phyloP scores from a whole-genome alignment of 768 basidiomycete species.

The Termitomyces sp. region DNA sequence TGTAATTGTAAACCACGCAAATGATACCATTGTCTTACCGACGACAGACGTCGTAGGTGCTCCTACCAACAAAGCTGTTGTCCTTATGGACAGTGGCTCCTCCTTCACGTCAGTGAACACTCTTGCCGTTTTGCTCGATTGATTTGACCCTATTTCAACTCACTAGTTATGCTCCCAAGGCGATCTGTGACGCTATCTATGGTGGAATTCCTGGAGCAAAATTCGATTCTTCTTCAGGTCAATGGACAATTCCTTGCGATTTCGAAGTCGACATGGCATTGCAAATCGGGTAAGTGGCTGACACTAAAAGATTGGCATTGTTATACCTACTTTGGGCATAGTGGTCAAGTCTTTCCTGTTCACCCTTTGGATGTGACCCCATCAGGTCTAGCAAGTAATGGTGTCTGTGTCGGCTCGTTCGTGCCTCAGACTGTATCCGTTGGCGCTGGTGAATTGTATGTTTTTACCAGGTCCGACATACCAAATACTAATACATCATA shows the following conservation, averaged over 20 bases:
- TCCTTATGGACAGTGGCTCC: constrained; percentile 75
- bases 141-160: constrained; percentile 2
- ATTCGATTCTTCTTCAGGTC: constrained; percentile 43
- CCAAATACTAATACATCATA: not conserved
- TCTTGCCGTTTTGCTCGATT: not conserved
- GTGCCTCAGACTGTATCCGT: constrained; percentile 55
- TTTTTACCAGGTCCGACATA: constrained; percentile 5
- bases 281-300: constrained; percentile 58
- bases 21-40: constrained; percentile 43
- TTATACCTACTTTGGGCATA: constrained; percentile 21
- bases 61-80: constrained; percentile 67
- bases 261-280: constrained; percentile 74
- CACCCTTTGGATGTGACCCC: constrained; percentile 77
- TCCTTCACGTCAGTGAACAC: constrained; percentile 60
- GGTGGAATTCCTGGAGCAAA: constrained; percentile 55
- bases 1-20: constrained; percentile 55
- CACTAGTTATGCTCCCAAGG: constrained; percentile 61
- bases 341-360: constrained; percentile 69
- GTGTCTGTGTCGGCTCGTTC: constrained; percentile 68
- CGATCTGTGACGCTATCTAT: constrained; percentile 67
- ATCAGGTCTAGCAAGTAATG: constrained; percentile 32
- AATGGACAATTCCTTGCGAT: constrained; percentile 73
- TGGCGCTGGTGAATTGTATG: constrained; percentile 65
- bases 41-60: constrained; percentile 49
- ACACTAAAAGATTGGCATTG: not conserved